Conservation (phyloP, 192 early-diverging fungal genomes). For the Phlyctochytrium planicorne region DNA sequence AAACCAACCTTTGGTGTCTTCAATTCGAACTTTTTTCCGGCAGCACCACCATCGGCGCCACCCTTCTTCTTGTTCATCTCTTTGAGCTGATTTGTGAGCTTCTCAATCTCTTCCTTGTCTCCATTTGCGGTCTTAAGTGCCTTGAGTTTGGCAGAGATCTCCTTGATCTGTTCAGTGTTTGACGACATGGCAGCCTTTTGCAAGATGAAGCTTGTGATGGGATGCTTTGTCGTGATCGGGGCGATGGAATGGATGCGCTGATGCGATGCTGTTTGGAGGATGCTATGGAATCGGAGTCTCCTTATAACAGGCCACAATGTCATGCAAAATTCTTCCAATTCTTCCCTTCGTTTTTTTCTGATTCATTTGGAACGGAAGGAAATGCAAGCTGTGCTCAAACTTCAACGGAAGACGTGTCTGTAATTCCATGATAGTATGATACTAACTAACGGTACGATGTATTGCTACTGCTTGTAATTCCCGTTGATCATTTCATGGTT, state of each 20-base stretch:
- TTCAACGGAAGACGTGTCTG: too few species aligned
- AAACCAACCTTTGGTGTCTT: conserved; percentile 73
- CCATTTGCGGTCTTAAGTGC: conserved; percentile 51
- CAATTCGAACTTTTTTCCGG: conserved; percentile 54
- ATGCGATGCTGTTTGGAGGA: neutral
- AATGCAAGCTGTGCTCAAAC: too few species aligned
- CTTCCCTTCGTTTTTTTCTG: too few species aligned
- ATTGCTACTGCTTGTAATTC: too few species aligned
- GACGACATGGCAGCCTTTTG: neutral
- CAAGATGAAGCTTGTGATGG: neutral
- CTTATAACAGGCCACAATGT: too few species aligned
- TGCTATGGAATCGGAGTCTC: neutral
- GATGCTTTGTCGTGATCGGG: neutral
- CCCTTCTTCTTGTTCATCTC: neutral
- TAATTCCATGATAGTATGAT: too few species aligned
- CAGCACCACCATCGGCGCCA: conserved; percentile 22
- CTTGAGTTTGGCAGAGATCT: conserved; percentile 66
- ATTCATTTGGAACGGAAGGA: too few species aligned
- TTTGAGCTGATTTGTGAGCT: neutral
- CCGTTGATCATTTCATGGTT: too few species aligned
- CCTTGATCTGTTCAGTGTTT: conserved; percentile 20
- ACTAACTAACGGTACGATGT: too few species aligned
- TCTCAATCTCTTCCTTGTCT: neutral
- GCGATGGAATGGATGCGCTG: neutral
- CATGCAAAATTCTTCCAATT: too few species aligned